phyloP scores from a whole-genome alignment of 352 stramenopile genomes.

The Globisporangium megalacanthum region DNA sequence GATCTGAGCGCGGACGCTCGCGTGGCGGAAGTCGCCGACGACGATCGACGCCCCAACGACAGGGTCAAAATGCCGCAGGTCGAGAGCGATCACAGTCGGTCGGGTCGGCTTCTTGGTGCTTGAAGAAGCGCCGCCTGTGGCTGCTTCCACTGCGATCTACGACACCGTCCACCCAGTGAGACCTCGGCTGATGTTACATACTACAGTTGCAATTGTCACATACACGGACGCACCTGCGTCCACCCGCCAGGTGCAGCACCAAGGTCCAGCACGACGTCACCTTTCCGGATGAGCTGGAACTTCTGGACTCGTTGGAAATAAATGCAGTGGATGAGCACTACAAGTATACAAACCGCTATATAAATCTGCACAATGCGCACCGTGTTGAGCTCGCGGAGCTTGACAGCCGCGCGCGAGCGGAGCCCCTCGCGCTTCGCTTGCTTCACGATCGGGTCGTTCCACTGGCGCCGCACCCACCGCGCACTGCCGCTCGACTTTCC shows the following conservation, averaged over 20 bases:
- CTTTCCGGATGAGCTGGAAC: constrained; percentile 55
- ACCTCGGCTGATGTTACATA: not conserved
- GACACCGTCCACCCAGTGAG: not conserved
- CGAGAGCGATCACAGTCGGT: constrained; percentile 63
- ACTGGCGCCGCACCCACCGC: constrained; percentile 82
- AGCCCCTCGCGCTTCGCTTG: constrained; percentile 80
- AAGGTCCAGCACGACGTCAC: constrained; percentile 76
- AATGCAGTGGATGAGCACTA: not conserved
- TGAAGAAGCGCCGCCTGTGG: constrained; percentile 1
- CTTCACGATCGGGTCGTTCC: constrained; percentile 80
- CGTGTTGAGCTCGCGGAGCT: constrained; percentile 78
- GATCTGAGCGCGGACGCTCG: constrained; percentile 48
- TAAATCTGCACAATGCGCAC: constrained; percentile 14
- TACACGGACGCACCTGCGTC: constrained; percentile 49
- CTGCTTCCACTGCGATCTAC: constrained; percentile 60
- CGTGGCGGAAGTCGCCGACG: constrained; percentile 79
- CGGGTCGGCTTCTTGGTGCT: constrained; percentile 8
- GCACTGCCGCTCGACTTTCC: constrained; percentile 81
- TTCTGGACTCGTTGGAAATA: constrained; percentile 28
- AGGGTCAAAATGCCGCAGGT: constrained; percentile 64
- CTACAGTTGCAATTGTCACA: not conserved
- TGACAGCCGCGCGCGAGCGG: constrained; percentile 75
- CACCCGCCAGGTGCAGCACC: constrained; percentile 79
- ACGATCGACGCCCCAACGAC: constrained; percentile 65
- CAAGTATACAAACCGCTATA: not conserved